Evolutionary conservation across 352 stramenopile species (phyloP).

Genomic region (Pythium biforme): DNA sequence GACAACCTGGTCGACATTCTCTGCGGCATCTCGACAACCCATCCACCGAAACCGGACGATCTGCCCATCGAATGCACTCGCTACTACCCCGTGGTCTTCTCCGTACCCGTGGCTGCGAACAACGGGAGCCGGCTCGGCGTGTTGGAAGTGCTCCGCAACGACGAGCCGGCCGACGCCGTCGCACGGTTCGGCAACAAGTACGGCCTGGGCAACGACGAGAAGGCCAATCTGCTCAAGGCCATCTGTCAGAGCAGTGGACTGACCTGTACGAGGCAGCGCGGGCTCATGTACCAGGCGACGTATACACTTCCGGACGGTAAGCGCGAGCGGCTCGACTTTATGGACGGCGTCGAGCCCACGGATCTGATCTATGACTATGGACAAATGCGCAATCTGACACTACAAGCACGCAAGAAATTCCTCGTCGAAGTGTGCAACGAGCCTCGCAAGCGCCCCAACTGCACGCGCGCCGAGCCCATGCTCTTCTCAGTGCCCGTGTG

Average conservation of each 20-base stretch:
- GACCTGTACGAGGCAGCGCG: slow-evolving; percentile 48
- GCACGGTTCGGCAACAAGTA: slow-evolving; percentile 74
- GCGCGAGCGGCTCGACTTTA: slow-evolving; percentile 64
- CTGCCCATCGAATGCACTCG: slow-evolving; percentile 44
- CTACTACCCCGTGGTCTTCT: slow-evolving; percentile 62
- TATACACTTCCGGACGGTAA: slow-evolving; percentile 55
- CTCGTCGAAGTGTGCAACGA: slow-evolving; percentile 72
- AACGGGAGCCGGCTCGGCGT: slow-evolving; percentile 64
- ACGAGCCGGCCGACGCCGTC: slow-evolving; percentile 73
- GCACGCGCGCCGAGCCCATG: slow-evolving; percentile 74
- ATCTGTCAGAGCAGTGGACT: slow-evolving; percentile 59
- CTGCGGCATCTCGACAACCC: slow-evolving; percentile 34
- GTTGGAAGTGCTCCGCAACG: slow-evolving; percentile 56
- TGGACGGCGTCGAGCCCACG: slow-evolving; percentile 66
- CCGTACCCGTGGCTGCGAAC: slow-evolving; percentile 50
- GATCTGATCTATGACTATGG: slow-evolving; percentile 82
- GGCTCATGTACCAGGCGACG: slow-evolving; percentile 58
- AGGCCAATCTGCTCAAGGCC: slow-evolving; percentile 47
- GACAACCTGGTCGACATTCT: slow-evolving; percentile 52
- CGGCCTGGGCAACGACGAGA: slow-evolving; percentile 52
- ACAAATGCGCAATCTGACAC: slow-evolving; percentile 60
- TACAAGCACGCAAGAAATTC: slow-evolving; percentile 64
- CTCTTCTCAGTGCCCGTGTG: slow-evolving; percentile 73
- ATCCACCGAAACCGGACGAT: slow-evolving; percentile 10
- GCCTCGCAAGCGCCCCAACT: slow-evolving; percentile 60